Conservation (phyloP, 1,139 yeast genomes). For the Candida sanyaensis region DNA sequence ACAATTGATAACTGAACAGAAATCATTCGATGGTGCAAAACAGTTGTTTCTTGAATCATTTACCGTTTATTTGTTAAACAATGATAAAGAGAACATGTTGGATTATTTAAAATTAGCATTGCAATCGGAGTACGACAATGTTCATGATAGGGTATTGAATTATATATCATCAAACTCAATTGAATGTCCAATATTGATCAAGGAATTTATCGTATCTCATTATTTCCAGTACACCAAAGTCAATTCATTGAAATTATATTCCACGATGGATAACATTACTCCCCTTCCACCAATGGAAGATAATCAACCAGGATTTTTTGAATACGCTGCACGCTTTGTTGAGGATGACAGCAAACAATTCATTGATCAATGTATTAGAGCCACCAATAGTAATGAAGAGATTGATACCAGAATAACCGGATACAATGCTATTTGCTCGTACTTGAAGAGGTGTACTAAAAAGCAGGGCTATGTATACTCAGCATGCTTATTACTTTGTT, state of each 20-base stretch:
- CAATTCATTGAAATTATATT: constrained; percentile 28
- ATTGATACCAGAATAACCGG: constrained; percentile 12
- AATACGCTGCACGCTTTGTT: constrained; percentile 47
- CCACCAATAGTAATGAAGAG: constrained; percentile 2
- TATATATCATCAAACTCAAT: constrained; percentile 2
- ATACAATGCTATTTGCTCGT: constrained; percentile 8
- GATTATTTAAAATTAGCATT: constrained; percentile 7
- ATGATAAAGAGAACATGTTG: background rate
- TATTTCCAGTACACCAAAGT: constrained; percentile 39
- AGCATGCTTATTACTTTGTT: constrained; percentile 9
- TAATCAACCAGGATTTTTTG: constrained; percentile 48
- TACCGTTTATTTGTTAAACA: constrained; percentile 5
- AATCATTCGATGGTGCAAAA: constrained; percentile 11
- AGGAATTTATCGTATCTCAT: constrained; percentile 28
- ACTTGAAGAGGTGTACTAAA: constrained; percentile 1
- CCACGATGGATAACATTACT: constrained; percentile 3
- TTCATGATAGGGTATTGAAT: constrained; percentile 9
- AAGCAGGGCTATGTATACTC: constrained; percentile 6
- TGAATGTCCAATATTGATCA: constrained; percentile 8
- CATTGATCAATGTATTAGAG: background rate
- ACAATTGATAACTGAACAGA: background rate
- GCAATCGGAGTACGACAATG: constrained; percentile 9
- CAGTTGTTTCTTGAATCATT: constrained; percentile 12
- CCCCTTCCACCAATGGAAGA: constrained; percentile 26
- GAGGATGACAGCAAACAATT: background rate